These are phyloP conservation scores for Ilex aquifolium DNA, from an alignment of 257 asterid genomes.

Conservation along the genomic window DNA sequence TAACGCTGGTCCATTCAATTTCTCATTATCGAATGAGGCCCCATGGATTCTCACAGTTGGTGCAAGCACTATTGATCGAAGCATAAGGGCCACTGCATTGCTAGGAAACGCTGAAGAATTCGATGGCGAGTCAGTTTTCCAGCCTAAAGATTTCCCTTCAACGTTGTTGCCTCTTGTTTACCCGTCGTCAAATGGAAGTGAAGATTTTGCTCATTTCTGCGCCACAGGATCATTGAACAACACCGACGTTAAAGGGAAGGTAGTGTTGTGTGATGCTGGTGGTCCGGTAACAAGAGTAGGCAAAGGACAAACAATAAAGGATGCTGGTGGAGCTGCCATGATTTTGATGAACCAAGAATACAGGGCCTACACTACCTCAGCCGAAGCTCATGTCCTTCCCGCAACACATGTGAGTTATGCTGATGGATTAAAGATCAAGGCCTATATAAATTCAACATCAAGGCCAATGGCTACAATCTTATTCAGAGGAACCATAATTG, in stretches of 20 bases:
- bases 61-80: conserved; percentile 40
- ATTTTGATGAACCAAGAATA: conserved; percentile 4
- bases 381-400: conserved; percentile 21
- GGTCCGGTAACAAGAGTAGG: background rate
- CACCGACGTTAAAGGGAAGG: conserved; percentile 9
- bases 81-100: conserved; percentile 23
- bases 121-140: conserved; percentile 30
- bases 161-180: conserved; percentile 24
- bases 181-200: conserved; percentile 15
- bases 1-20: conserved; percentile 15
- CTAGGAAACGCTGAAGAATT: conserved; percentile 25
- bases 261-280: conserved; percentile 19
- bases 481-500: conserved; percentile 43
- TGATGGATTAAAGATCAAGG: conserved; percentile 18
- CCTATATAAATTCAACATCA: conserved; percentile 23
- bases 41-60: conserved; percentile 55
- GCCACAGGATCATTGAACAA: conserved; percentile 6
- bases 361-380: background rate
- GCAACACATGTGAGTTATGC: conserved; percentile 22
- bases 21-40: conserved; percentile 13
- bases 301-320: conserved; percentile 17
- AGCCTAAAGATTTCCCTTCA: conserved; percentile 19
- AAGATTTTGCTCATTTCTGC: conserved; percentile 17
- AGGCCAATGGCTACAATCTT: conserved; percentile 20
- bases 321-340: conserved; percentile 27